Evolutionary conservation across 1,284 basidiomycete species (phyloP).

Genomic region (Exobasidium cylindrosporum): DNA sequence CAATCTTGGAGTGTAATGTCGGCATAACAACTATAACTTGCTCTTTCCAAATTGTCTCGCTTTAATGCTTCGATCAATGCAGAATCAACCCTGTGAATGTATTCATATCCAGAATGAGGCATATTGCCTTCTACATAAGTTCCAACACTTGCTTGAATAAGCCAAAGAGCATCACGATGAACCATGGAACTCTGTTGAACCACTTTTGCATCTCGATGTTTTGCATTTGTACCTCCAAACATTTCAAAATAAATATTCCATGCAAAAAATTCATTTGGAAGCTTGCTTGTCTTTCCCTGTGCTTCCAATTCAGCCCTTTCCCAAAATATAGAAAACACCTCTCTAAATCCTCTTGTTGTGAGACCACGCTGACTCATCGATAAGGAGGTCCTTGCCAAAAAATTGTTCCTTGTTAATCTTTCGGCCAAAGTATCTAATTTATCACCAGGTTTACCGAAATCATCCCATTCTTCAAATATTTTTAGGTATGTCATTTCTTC

Average conservation of each 20-base stretch:
- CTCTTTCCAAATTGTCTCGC: conserved; percentile 18
- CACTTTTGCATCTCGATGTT: conserved; percentile 17
- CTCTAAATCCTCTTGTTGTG: conserved; percentile 6
- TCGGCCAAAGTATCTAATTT: conserved; percentile 43
- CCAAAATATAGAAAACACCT: conserved; percentile 29
- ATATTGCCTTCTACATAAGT: conserved; percentile 21
- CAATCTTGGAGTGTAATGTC: conserved; percentile 34
- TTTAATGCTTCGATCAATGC: conserved; percentile 23
- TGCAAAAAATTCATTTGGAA: conserved; percentile 16
- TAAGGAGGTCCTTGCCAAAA: conserved; percentile 39
- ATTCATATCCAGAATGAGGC: background rate
- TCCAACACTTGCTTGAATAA: conserved; percentile 39
- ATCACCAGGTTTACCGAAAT: conserved; percentile 36
- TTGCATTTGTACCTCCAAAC: conserved; percentile 32
- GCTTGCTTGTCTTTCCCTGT: conserved; percentile 17
- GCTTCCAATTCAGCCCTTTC: conserved; percentile 18
- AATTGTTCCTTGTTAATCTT: conserved; percentile 43
- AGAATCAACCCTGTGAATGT: conserved; percentile 23
- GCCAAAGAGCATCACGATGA: conserved; percentile 43
- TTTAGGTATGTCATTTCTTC: conserved; percentile 26
- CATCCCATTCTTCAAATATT: conserved; percentile 46
- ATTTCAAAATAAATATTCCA: conserved; percentile 52
- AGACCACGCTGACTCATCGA: conserved; percentile 21
- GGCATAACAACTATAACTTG: conserved; percentile 40
- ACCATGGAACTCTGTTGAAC: conserved; percentile 29